Percentiles rank a stretch among this genome's conserved stretches.
Conservation (phyloP, 208 protist species). For the Strigomonas culicis region DNA sequence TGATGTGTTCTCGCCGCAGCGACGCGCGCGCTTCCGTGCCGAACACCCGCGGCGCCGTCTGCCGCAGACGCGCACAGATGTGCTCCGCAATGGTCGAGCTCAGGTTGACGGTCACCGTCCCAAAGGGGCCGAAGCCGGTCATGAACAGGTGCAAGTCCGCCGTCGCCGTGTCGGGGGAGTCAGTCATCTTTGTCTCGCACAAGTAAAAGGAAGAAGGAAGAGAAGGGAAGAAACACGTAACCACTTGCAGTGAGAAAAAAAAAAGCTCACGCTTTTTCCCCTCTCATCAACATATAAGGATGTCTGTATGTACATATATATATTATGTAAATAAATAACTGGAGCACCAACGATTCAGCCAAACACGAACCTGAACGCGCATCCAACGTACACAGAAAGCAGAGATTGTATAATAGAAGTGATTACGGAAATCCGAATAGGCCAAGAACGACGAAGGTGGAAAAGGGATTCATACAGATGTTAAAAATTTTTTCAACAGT, state of each 20-base stretch:
- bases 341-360: too few species aligned
- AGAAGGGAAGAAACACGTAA: background rate
- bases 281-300: background rate
- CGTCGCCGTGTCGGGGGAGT: slow-evolving; percentile 1
- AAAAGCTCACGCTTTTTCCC: background rate
- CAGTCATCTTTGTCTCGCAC: too few species aligned
- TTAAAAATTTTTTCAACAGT: background rate
- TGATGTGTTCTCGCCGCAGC: slow-evolving; percentile 30
- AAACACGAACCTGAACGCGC: background rate
- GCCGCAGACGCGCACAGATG: slow-evolving; percentile 24
- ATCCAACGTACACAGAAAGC: background rate
- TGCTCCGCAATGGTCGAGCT: slow-evolving; percentile 36
- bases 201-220: background rate
- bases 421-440: slow-evolving; percentile 9
- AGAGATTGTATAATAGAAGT: background rate
- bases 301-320: background rate
- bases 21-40: slow-evolving; percentile 43
- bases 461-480: slow-evolving; percentile 3
- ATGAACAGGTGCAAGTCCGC: slow-evolving; percentile 34
- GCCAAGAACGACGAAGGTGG: slow-evolving; percentile 4
- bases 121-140: slow-evolving; percentile 73
- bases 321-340: background rate
- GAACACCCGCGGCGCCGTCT: slow-evolving; percentile 27
- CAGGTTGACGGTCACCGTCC: slow-evolving; percentile 47
- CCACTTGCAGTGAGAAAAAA: background rate